A percentile compares a stretch with the other conserved stretches of the same genome.
Conservation (phyloP, 768 basidiomycete genomes). For the Tricholoma bakamatsutake region DNA sequence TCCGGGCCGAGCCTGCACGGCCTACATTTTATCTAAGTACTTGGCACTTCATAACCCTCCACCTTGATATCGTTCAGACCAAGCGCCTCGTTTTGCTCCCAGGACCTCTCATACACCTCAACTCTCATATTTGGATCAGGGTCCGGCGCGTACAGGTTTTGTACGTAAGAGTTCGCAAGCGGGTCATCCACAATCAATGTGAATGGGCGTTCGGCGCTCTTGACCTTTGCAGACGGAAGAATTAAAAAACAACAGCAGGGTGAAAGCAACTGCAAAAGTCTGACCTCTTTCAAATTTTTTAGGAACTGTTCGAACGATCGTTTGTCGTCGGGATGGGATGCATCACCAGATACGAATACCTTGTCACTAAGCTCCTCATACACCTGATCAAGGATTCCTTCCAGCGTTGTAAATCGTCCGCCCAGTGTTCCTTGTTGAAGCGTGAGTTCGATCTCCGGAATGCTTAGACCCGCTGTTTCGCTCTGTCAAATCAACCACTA, state of each 20-base stretch:
- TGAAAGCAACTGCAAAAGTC: slow-evolving; percentile 13
- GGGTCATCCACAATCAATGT: slow-evolving; percentile 95
- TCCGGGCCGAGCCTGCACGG: not conserved
- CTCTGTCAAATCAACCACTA: slow-evolving; percentile 46
- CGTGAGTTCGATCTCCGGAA: slow-evolving; percentile 93
- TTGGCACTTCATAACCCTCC: slow-evolving; percentile 54
- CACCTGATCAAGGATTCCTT: slow-evolving; percentile 90
- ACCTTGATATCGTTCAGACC: slow-evolving; percentile 90
- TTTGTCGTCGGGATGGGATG: slow-evolving; percentile 40
- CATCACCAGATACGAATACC: slow-evolving; percentile 72
- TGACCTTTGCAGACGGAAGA: slow-evolving; percentile 54
- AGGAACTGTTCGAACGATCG: slow-evolving; percentile 74
- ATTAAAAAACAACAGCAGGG: not conserved
- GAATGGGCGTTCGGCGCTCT: slow-evolving; percentile 72
- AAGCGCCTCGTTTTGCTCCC: slow-evolving; percentile 91
- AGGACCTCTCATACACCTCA: slow-evolving; percentile 77
- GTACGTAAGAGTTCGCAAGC: slow-evolving; percentile 90
- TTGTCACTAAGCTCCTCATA: slow-evolving; percentile 94
- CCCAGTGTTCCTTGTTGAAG: slow-evolving; percentile 93
- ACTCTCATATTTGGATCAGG: slow-evolving; percentile 90
- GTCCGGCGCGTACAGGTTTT: slow-evolving; percentile 96
- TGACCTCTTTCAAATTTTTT: slow-evolving; percentile 63
- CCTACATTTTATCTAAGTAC: not conserved
- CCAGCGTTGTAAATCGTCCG: slow-evolving; percentile 95
- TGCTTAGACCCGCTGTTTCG: slow-evolving; percentile 82